A percentile compares a stretch with the other conserved stretches of the same genome.
Evolutionary conservation across 305 asterid genomes (phyloP).

Genomic region (Fraxinus albicans): DNA sequence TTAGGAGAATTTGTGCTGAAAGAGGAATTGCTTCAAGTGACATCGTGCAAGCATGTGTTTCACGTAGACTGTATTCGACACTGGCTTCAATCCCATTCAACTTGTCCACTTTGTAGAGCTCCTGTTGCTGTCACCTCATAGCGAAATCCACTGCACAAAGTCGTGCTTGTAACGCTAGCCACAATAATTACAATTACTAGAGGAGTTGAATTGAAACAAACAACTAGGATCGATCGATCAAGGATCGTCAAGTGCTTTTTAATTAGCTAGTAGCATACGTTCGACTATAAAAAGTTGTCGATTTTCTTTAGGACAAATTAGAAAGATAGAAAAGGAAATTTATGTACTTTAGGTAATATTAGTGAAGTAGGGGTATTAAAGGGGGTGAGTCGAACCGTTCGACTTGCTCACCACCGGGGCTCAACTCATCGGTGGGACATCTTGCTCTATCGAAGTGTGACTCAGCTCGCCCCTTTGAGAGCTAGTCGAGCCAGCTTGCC

Average conservation of each 20-base stretch:
- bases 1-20: slow-evolving; percentile 70
- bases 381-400: too few relatives aligned
- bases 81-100: slow-evolving; percentile 67
- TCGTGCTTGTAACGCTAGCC: background rate
- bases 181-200: too few relatives aligned
- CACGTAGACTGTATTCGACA: slow-evolving; percentile 59
- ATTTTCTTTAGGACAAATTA: background rate
- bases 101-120: slow-evolving; percentile 81
- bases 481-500: too few relatives aligned
- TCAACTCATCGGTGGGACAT: too few relatives aligned
- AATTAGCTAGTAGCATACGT: background rate
- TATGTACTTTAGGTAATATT: background rate
- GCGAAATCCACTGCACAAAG: background rate
- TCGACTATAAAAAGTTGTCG: background rate
- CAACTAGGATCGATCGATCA: background rate
- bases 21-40: slow-evolving; percentile 59
- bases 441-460: too few relatives aligned
- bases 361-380: too few relatives aligned
- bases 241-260: background rate
- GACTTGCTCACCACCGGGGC: too few relatives aligned
- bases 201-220: background rate
- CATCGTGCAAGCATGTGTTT: slow-evolving; percentile 66
- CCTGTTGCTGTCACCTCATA: background rate
- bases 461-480: too few relatives aligned
- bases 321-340: background rate